Conservation (phyloP, 2,329 filamentous ascomycete genomes). For the Grosmannia penicillata region DNA sequence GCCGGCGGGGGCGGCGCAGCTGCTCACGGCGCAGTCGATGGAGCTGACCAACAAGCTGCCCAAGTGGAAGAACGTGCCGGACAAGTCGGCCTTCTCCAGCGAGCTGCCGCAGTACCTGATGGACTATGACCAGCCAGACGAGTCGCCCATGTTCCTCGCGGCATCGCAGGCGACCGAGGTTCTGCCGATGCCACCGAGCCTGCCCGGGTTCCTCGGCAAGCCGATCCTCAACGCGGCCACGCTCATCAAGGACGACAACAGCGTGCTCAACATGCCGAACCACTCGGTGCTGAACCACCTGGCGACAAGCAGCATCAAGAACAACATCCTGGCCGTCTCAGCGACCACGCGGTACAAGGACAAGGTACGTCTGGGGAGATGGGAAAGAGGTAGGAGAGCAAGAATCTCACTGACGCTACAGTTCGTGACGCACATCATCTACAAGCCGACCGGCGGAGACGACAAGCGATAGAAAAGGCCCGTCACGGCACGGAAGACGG, state of each 20-base stretch:
- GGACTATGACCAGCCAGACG: constrained; percentile 76
- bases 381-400: no score
- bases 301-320: constrained; percentile 95
- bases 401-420: constrained; percentile 25
- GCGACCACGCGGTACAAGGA: constrained; percentile 95
- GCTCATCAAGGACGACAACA: constrained; percentile 94
- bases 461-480: constrained; percentile 17
- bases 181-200: constrained; percentile 65
- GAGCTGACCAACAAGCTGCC: constrained; percentile 18
- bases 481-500: not conserved
- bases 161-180: constrained; percentile 63
- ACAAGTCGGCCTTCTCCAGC: constrained; percentile 48
- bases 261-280: constrained; percentile 91
- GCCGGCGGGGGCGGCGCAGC: not conserved
- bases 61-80: constrained; percentile 40
- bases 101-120: constrained; percentile 73
- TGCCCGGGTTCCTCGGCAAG: constrained; percentile 85
- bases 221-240: constrained; percentile 86
- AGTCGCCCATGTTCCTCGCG: constrained; percentile 57
- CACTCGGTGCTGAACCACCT: constrained; percentile 94
- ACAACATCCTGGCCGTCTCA: constrained; percentile 86
- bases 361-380: no score
- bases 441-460: constrained; percentile 67
- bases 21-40: constrained; percentile 2
- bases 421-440: constrained; percentile 97